Conservation (phyloP, 2,329 filamentous ascomycete species). For the Colletotrichum lindemuthianum region DNA sequence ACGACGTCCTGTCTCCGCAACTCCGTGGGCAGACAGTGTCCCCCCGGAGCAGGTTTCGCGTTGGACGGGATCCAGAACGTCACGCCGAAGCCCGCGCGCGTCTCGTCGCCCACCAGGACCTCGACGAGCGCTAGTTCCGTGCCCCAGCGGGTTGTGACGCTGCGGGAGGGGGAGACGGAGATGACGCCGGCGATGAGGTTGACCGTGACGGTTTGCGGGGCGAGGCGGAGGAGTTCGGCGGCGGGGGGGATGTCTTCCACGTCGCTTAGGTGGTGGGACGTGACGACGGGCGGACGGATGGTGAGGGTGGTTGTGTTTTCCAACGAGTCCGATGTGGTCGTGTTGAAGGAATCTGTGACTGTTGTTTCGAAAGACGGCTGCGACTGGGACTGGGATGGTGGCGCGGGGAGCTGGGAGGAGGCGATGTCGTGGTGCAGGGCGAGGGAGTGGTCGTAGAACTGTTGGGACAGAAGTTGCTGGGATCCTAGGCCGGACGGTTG, state of each 20-base stretch:
- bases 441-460: constrained; percentile 84
- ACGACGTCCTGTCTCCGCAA: constrained; percentile 80
- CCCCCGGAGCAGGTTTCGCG: not conserved
- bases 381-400: not conserved
- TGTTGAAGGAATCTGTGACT: constrained; percentile 48
- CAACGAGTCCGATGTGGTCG: constrained; percentile 45
- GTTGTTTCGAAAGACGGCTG: constrained; percentile 36
- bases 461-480: constrained; percentile 53
- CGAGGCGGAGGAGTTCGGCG: constrained; percentile 70
- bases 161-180: constrained; percentile 73
- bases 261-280: constrained; percentile 64
- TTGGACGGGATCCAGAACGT: constrained; percentile 79
- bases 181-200: constrained; percentile 86
- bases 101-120: constrained; percentile 86
- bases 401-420: constrained; percentile 65
- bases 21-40: constrained; percentile 33
- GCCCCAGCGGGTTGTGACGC: constrained; percentile 74
- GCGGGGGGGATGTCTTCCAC: constrained; percentile 78
- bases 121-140: constrained; percentile 75
- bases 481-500: constrained; percentile 1
- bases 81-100: constrained; percentile 80
- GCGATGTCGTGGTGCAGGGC: constrained; percentile 73
- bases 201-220: constrained; percentile 83
- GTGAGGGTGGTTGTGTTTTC: constrained; percentile 38
- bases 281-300: constrained; percentile 40